Evolutionary conservation across 2,329 filamentous ascomycete species (phyloP).

Genomic region (Epichloe baconii): DNA sequence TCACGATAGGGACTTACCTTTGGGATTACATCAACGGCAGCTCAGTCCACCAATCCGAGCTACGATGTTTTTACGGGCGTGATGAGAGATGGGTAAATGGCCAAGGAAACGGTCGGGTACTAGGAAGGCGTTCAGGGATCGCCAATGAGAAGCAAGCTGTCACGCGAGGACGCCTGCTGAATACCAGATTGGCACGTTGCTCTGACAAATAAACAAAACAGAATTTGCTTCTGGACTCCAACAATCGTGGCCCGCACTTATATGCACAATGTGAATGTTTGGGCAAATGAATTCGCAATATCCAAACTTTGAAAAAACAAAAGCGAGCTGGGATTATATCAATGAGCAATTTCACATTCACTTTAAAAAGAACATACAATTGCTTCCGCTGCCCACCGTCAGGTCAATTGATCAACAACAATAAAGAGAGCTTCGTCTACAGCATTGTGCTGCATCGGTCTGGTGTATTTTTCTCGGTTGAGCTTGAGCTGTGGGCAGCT

Average conservation of each 20-base stretch:
- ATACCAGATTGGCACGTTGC: slow-evolving; percentile 11
- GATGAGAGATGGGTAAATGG: slow-evolving; percentile 19
- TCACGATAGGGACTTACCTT: slow-evolving; percentile 12
- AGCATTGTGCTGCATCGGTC: background rate
- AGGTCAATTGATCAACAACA: too few relatives aligned
- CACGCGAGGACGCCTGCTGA: slow-evolving; percentile 13
- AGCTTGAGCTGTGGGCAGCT: slow-evolving; percentile 2
- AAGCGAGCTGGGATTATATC: too few relatives aligned
- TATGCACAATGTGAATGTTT: background rate
- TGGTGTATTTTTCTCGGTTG: background rate
- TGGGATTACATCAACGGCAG: slow-evolving; percentile 3
- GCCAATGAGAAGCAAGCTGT: slow-evolving; percentile 15
- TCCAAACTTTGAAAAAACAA: background rate
- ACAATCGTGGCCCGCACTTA: background rate
- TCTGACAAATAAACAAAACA: slow-evolving; percentile 15
- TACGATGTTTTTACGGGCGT: slow-evolving; percentile 12
- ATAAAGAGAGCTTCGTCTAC: background rate
- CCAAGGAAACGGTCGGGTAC: slow-evolving; percentile 21
- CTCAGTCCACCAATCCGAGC: slow-evolving; percentile 6
- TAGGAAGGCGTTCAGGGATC: slow-evolving; percentile 16
- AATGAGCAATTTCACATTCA: too few relatives aligned
- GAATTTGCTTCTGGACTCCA: slow-evolving; percentile 10
- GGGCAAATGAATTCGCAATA: background rate
- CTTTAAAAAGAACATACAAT: too few relatives aligned
- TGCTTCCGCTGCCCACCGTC: too few relatives aligned